Evolutionary conservation across 2,329 filamentous ascomycete genomes (phyloP), one percentile per base, ranked within the genome.

Genomic region (Penicillium sp.): DNA sequence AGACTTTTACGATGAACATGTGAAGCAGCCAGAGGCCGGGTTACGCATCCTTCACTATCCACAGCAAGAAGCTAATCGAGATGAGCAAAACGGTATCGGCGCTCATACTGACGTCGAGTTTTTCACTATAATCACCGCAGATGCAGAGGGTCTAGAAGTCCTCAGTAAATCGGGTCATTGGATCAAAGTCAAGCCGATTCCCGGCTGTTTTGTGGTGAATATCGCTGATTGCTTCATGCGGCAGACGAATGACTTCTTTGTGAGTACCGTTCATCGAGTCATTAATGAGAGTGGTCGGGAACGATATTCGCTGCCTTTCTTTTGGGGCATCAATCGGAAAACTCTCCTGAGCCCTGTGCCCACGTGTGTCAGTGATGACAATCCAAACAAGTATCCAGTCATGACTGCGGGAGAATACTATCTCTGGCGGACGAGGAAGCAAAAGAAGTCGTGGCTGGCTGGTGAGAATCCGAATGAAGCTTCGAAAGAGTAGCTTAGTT

Each of bases 41-140:
- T 64, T 75, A 58, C 65, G 71, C 6, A 64, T 76, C 51, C 66
- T 73, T n/a, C 70, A 72, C 56, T 77, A 77, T 53, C 75, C 72
- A 23, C 62, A 62, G 47, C 63, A 66, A 52, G 49, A 62, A 20
- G 57, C 62, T 5, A 52, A 60, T 24, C 58, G 59, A 12, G 68
- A 66, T 21, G 70, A 77, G 49, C 59, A 64, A 40, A 63, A 67
- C 33, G 68, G 68, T 20, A 66, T 52, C 14, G 50, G 50, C 18
- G 50, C 74, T 0, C 74, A 77, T 52, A 77, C 74, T 0, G 75
- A 77, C 52, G 69, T 73, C 53, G 68, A 76, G 57, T 69, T 70
- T 52, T 76, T 76, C 59, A 76, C 74, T 8, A 71, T 76, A 49
- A 62, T 77, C 8, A 52, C 52, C 12, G 73, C 75, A 58, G 54